Base-by-base conservation (phyloP, 495 filamentous ascomycete species). In the Chlorociboria aeruginascens region DNA sequence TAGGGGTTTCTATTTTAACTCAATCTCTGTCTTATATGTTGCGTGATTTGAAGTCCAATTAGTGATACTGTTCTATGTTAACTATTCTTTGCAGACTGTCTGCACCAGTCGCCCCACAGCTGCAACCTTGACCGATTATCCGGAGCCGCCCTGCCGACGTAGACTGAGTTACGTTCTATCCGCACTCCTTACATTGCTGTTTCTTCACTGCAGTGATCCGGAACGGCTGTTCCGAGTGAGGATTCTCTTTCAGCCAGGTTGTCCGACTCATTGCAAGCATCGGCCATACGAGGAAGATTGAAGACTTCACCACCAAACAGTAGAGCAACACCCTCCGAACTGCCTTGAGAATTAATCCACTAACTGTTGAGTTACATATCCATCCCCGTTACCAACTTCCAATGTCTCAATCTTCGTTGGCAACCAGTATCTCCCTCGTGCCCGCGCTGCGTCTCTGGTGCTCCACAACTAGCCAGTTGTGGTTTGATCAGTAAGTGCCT, bases 191-290 rank as follows among this genome's bases (percentile, higher is more conserved):
- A 46, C 14, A 41, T 29, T 51, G 16, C 43, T 51, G 64, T 49
- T 71, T 69, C 8, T 69, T 75, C 31, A 75, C 69, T 1, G 48
- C 72, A 59, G 58, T 74, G 8, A 72, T 75, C 45, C 67, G 73
- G 44, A 69, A 74, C 50, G 69, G 73, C 41, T 72, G 69, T 43
- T 68, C 69, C 13, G 73, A 69, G 0, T 53, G 73, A 38, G 68
- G 71, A 47, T 52, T 60, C 34, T 51, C 49, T 51, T 40, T 51
- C 37, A 16, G 33, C 35, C 35, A 51, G 49, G 8, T 51, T 40
- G 29, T 9, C 43, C 43, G 32, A 46, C 40, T 51, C 16, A 46
- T 48, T 32, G 46, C 9, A 29, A 48, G 46, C 37, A 48, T 32
- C 14, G 37, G 46, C 46, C 28, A 32, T 32, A 46, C 36, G 33